A percentile compares a stretch with the other conserved stretches of the same genome.
Conservation (phyloP, 805 yeast genomes). For the Saccharomyces jurei region DNA sequence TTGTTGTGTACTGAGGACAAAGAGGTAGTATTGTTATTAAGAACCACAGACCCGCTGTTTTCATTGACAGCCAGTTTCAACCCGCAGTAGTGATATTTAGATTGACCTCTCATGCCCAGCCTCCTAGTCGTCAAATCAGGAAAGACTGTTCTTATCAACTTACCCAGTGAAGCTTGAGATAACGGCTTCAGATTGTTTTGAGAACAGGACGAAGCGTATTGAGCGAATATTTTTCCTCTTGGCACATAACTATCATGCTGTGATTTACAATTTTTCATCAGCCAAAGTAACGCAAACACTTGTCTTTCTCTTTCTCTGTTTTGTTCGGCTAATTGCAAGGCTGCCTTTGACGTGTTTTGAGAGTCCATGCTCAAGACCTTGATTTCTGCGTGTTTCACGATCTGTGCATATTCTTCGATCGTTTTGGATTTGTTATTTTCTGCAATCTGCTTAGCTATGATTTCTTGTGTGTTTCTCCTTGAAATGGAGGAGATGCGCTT, state of each 20-base stretch:
- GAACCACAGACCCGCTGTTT: not conserved
- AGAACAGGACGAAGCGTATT: constrained; percentile 51
- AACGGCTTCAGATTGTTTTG: constrained; percentile 48
- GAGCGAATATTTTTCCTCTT: constrained; percentile 59
- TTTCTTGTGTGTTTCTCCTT: constrained; percentile 22
- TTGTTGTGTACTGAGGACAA: not conserved
- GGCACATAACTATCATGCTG: constrained; percentile 49
- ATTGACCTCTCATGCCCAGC: constrained; percentile 72
- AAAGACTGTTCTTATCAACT: constrained; percentile 53
- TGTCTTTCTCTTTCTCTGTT: constrained; percentile 57
- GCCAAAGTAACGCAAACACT: constrained; percentile 75
- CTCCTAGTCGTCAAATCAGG: constrained; percentile 69
- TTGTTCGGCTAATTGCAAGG: constrained; percentile 28
- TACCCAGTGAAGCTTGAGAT: constrained; percentile 74
- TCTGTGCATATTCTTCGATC: constrained; percentile 36
- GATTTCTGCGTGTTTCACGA: constrained; percentile 38
- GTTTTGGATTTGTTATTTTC: constrained; percentile 30
- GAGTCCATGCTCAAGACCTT: constrained; percentile 26
- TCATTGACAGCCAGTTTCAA: constrained; percentile 34
- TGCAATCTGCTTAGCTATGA: constrained; percentile 27
- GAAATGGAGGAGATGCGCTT: not conserved
- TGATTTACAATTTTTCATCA: constrained; percentile 53
- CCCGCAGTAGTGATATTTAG: constrained; percentile 83
- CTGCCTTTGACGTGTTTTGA: constrained; percentile 22
- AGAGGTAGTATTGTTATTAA: not conserved